Conservation (phyloP, 1,284 basidiomycete species). For the Bjerkandera adusta region DNA sequence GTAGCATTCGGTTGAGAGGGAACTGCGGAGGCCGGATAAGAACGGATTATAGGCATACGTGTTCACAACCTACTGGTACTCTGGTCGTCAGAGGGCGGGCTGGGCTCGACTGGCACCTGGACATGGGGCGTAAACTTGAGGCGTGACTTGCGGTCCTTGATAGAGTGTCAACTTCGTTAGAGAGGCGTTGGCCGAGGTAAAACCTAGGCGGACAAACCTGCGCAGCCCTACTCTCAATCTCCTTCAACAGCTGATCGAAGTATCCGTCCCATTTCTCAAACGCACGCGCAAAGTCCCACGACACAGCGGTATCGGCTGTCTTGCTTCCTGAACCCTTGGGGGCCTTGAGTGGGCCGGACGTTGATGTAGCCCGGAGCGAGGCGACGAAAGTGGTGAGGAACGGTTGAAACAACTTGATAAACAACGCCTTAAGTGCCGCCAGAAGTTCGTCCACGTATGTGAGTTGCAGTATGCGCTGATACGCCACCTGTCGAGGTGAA, state of each 20-base stretch:
- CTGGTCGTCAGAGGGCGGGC: constrained; percentile 59
- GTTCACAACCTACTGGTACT: constrained; percentile 50
- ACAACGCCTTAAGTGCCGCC: constrained; percentile 75
- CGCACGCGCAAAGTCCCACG: constrained; percentile 70
- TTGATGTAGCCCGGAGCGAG: constrained; percentile 62
- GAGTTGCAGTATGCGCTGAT: constrained; percentile 94
- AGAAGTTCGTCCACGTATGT: constrained; percentile 93
- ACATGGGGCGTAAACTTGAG: constrained; percentile 39
- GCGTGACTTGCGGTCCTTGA: constrained; percentile 68
- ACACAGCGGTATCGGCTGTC: constrained; percentile 34
- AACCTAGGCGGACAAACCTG: constrained; percentile 44
- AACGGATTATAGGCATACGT: constrained; percentile 27
- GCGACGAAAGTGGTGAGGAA: constrained; percentile 80
- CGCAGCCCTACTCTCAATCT: constrained; percentile 74
- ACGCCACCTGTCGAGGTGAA: constrained; percentile 76
- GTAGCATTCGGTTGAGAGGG: constrained; percentile 57
- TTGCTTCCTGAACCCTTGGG: constrained; percentile 36
- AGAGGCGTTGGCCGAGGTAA: constrained; percentile 2
- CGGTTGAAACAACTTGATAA: constrained; percentile 83
- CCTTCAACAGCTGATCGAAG: constrained; percentile 77
- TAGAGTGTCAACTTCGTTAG: constrained; percentile 6
- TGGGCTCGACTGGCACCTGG: constrained; percentile 32
- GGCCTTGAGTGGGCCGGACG: constrained; percentile 30
- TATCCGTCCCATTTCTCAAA: constrained; percentile 82
- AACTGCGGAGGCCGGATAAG: constrained; percentile 34